These are phyloP conservation scores for Suillus brevipes DNA, from an alignment of 768 basidiomycete species.

Conservation along the genomic window DNA sequence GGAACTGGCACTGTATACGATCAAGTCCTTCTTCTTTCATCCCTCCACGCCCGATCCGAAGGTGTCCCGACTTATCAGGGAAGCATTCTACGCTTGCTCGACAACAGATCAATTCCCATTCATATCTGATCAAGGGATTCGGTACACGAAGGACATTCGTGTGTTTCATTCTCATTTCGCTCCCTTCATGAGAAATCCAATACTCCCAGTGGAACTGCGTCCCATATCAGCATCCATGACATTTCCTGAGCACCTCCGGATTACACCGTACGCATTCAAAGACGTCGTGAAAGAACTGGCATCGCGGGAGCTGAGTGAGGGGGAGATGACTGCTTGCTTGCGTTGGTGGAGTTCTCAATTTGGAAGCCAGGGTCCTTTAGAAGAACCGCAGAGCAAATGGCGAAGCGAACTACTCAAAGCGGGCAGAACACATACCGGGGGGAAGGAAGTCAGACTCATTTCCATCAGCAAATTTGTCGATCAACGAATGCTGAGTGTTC, in stretches of 20 bases:
- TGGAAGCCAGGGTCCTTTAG: background rate
- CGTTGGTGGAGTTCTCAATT: conserved; percentile 70
- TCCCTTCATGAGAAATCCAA: conserved; percentile 70
- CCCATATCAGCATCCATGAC: conserved; percentile 51
- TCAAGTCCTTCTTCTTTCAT: conserved; percentile 87
- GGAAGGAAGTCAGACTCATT: conserved; percentile 48
- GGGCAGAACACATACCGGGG: background rate
- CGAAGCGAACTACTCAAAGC: background rate
- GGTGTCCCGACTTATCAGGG: conserved; percentile 68
- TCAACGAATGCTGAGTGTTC: conserved; percentile 45
- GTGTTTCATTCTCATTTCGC: conserved; percentile 64
- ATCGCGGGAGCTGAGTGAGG: conserved; percentile 58
- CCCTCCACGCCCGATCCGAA: conserved; percentile 79
- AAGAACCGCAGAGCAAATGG: background rate
- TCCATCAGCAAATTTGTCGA: conserved; percentile 69
- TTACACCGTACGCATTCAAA: conserved; percentile 68
- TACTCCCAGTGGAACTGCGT: conserved; percentile 38
- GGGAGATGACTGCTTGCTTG: conserved; percentile 76
- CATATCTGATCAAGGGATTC: conserved; percentile 74
- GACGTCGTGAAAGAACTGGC: conserved; percentile 79
- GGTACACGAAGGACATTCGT: conserved; percentile 63
- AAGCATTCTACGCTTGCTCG: conserved; percentile 72
- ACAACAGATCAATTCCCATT: conserved; percentile 58
- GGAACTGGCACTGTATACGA: conserved; percentile 57
- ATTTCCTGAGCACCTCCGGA: conserved; percentile 58